phyloP scores from a whole-genome alignment of 345 rosid genomes.

The Corymbia maculata region DNA sequence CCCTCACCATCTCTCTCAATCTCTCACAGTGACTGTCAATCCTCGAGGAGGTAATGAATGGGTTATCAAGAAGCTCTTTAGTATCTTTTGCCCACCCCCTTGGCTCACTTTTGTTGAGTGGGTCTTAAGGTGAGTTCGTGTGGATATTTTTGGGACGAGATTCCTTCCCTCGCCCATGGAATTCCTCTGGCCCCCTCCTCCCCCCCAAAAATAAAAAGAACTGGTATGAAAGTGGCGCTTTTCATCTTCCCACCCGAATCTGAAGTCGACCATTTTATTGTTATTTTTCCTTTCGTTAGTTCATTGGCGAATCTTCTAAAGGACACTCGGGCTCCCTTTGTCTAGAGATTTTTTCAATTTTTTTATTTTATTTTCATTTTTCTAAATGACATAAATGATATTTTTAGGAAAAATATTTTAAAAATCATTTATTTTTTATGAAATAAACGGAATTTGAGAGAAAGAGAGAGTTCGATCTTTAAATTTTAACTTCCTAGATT shows the following conservation, averaged over 20 bases:
- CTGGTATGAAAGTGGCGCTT: not conserved
- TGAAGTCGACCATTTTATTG: not conserved
- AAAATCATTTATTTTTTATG: not conserved
- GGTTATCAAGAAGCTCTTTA: not conserved
- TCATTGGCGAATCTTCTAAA: not conserved
- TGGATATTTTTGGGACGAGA: not conserved
- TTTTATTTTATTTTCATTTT: too few species aligned
- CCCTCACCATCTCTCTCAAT: constrained; percentile 21
- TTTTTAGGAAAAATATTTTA: not conserved
- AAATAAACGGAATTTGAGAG: not conserved
- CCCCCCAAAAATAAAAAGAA: too few species aligned
- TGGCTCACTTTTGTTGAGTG: not conserved
- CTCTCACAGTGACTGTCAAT: not conserved
- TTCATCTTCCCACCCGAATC: not conserved
- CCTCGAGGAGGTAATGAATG: not conserved
- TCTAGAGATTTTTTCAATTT: too few species aligned
- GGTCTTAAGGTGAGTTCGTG: not conserved
- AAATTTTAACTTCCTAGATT: not conserved
- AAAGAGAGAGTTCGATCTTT: not conserved
- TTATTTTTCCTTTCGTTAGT: not conserved
- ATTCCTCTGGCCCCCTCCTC: not conserved
- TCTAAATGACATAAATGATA: not conserved
- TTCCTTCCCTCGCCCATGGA: not conserved
- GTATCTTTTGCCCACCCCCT: not conserved
- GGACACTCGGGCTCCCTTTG: not conserved